A percentile compares a stretch with the other conserved stretches of the same genome.
Evolutionary conservation across 2,329 filamentous ascomycete genomes (phyloP).

Genomic region (Diaporthe batatas): DNA sequence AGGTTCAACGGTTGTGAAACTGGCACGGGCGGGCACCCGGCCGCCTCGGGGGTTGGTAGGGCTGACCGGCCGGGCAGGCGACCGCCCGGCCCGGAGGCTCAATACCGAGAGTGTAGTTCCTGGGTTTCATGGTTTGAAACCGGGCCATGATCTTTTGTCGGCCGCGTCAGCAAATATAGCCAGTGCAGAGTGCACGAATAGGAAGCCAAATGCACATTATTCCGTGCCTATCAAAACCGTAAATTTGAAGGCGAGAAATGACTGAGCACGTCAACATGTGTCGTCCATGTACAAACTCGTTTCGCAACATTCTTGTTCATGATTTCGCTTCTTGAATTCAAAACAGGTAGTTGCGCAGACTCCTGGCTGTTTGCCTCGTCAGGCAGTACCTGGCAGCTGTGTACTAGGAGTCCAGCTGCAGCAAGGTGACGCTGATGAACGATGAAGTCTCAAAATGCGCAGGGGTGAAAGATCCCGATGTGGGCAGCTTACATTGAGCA

Average conservation of each 20-base stretch:
- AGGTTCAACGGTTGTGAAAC: background rate
- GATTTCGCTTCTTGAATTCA: constrained; percentile 7
- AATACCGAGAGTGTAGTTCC: background rate
- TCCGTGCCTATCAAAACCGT: background rate
- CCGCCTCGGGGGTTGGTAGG: background rate
- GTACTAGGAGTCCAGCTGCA: background rate
- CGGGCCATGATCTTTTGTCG: background rate
- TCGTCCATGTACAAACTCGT: background rate
- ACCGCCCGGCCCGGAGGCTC: background rate
- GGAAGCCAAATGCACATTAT: background rate
- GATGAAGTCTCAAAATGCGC: background rate
- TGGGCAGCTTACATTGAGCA: background rate
- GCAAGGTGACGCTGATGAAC: background rate
- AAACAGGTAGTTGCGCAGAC: background rate
- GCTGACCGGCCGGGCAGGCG: background rate
- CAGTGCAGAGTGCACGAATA: background rate
- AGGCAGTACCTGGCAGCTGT: background rate
- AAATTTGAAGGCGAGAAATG: too few relatives aligned
- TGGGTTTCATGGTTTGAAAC: constrained; percentile 9
- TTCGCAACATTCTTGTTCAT: background rate
- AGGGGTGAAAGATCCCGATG: background rate
- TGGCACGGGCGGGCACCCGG: background rate
- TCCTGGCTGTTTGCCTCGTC: background rate
- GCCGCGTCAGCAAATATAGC: background rate
- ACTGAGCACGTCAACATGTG: too few relatives aligned